Base-by-base conservation (phyloP, 2,329 filamentous ascomycete genomes). In the Diaporthe humulicola region DNA sequence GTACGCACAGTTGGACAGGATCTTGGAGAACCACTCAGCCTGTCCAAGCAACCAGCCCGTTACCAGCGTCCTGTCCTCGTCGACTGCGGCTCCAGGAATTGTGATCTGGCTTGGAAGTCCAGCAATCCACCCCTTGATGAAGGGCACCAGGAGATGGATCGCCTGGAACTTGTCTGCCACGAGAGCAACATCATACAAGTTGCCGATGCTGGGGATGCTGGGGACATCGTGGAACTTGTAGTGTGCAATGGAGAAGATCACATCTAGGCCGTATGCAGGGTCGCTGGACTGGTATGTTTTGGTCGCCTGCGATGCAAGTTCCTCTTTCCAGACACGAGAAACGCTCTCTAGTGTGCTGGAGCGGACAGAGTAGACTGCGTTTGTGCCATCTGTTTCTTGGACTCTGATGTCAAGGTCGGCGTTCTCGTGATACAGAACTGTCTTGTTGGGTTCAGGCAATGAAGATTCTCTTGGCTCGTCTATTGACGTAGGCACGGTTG, bases 181-280 rank as follows among this genome's bases (percentile, higher is more conserved):
- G 4, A 70, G 42, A 17, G 78, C 79, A 36, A 80, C 58, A 19
- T 58, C 69, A 58, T 77, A 77, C 30, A 80, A 74, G n/a, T 78
- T 60, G 33, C 54, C 40, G n/a, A 78, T 56, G 4, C 73, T 57
- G 3, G 71, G 76, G 12, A 74, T 75, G 14, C 30, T 15, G 1
- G 76, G 76, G 15, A 80, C 56, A 17, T 78, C 75, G 45, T 78
- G 77, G 61, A 77, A 80, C 61, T 79, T 78, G 73, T 77, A 78
- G 56, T 80, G 78, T 14, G 76, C 76, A 25, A 80, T 76, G 2
- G 78, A 79, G 38, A 80, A 76, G 30, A 80, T 45, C 22, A 78
- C 48, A 22, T 78, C 76, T 17, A 80, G 38, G 19, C 79, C 79
- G 28, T 70, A 73, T 0, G 70, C 60, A n/a, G 78, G 30, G 30